Percentiles rank a stretch among this genome's conserved stretches.
Evolutionary conservation across 306 rosid species (phyloP).

Genomic region (Dicorynia guianensis): DNA sequence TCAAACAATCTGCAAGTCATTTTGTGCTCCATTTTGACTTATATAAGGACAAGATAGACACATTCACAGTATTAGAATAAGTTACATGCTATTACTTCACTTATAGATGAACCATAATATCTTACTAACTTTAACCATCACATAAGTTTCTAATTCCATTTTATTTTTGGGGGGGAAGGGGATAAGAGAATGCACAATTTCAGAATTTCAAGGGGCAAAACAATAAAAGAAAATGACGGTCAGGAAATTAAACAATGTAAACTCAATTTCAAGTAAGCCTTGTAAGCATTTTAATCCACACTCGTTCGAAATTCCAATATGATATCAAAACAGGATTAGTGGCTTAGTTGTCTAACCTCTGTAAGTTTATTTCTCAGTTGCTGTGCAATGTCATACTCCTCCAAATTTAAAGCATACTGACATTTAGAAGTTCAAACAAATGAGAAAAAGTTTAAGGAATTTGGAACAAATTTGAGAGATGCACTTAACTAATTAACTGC

Average conservation of each 20-base stretch:
- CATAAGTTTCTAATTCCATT: neutral
- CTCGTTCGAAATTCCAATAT: constrained; percentile 22
- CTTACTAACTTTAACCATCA: no score
- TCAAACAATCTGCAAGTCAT: constrained; percentile 39
- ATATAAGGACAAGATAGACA: constrained; percentile 12
- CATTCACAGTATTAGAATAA: constrained; percentile 4
- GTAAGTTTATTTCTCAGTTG: constrained; percentile 86
- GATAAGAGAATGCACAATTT: neutral
- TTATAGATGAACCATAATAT: neutral
- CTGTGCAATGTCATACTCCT: constrained; percentile 86
- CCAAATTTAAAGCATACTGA: constrained; percentile 86
- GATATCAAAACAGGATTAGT: constrained; percentile 3
- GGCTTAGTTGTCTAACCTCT: constrained; percentile 64
- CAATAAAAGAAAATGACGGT: constrained; percentile 4
- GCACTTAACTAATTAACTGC: neutral
- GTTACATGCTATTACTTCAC: constrained; percentile 1
- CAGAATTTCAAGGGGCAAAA: constrained; percentile 14
- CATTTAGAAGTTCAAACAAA: constrained; percentile 42
- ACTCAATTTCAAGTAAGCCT: constrained; percentile 24
- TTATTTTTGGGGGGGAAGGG: no score
- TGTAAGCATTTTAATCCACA: constrained; percentile 19
- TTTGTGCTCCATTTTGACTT: constrained; percentile 31
- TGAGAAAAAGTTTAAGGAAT: neutral
- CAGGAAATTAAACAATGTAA: constrained; percentile 17
- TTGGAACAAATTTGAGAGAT: constrained; percentile 34